Conservation (phyloP, 805 yeast species). For the Ogataea salicorniae region DNA sequence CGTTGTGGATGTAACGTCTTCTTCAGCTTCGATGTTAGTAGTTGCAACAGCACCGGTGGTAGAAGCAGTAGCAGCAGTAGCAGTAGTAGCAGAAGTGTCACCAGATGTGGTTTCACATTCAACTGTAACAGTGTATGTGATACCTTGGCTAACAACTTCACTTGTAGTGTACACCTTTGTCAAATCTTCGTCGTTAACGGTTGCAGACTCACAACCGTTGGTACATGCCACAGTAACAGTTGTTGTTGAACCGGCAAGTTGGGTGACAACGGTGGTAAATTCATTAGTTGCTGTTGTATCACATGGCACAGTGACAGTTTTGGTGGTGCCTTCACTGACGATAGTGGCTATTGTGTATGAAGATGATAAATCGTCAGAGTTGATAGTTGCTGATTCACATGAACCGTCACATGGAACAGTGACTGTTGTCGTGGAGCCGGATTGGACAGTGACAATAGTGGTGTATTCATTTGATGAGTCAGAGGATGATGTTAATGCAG, state of each 20-base stretch:
- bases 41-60: not conserved
- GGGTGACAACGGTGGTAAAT: not conserved
- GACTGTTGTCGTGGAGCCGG: constrained; percentile 8
- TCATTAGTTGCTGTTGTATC: not conserved
- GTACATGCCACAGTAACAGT: not conserved
- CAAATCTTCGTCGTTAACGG: not conserved
- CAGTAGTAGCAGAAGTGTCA: not conserved
- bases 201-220: not conserved
- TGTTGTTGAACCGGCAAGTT: not conserved
- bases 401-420: constrained; percentile 13
- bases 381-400: constrained; percentile 5
- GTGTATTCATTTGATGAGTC: constrained; percentile 1
- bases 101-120: not conserved
- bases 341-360: constrained; percentile 4
- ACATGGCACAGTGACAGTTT: constrained; percentile 7
- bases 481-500: not conserved
- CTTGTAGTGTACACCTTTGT: not conserved
- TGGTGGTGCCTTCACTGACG: constrained; percentile 5
- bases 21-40: not conserved
- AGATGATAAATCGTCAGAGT: not conserved
- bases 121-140: not conserved
- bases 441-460: constrained; percentile 5
- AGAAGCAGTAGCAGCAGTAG: not conserved
- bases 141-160: not conserved
- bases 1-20: not conserved